phyloP scores from a whole-genome alignment of 176 grass and related monocot genomes.

The Aegilops bicornis region DNA sequence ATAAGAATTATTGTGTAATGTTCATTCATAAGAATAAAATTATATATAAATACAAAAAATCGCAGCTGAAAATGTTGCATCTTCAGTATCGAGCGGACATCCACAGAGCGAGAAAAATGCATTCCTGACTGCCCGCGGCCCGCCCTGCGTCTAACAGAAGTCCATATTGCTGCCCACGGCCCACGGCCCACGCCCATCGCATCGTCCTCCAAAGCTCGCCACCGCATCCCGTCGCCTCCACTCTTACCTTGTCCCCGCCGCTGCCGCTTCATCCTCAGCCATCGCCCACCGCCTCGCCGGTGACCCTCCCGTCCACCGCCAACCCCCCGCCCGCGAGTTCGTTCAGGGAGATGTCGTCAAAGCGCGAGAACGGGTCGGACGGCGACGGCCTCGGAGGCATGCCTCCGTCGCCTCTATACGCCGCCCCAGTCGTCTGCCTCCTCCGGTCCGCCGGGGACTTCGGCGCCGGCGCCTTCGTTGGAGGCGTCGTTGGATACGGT shows the following conservation, averaged over 20 bases:
- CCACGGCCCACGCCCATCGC: no score
- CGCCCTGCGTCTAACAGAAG: no score
- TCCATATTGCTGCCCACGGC: no score
- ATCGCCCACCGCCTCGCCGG: neutral
- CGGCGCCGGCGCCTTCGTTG: slow-evolving; percentile 58
- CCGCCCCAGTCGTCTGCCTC: slow-evolving; percentile 54
- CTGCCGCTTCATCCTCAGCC: neutral
- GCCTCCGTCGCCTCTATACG: neutral
- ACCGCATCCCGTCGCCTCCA: no score
- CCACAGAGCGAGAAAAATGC: no score
- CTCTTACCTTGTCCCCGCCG: neutral
- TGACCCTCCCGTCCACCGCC: neutral
- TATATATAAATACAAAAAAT: no score
- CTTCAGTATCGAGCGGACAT: no score
- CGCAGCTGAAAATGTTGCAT: no score
- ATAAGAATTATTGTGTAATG: no score
- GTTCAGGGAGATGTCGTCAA: slow-evolving; percentile 36
- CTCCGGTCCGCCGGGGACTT: slow-evolving; percentile 75
- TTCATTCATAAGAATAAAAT: no score
- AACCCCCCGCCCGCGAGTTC: neutral
- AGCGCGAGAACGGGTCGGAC: slow-evolving; percentile 47
- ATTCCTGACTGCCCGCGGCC: no score
- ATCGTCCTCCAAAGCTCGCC: no score
- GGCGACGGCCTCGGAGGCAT: slow-evolving; percentile 18
- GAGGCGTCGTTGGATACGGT: slow-evolving; percentile 86